phyloP scores from a whole-genome alignment of 1,284 basidiomycete genomes.

The Puccinia hordei region DNA sequence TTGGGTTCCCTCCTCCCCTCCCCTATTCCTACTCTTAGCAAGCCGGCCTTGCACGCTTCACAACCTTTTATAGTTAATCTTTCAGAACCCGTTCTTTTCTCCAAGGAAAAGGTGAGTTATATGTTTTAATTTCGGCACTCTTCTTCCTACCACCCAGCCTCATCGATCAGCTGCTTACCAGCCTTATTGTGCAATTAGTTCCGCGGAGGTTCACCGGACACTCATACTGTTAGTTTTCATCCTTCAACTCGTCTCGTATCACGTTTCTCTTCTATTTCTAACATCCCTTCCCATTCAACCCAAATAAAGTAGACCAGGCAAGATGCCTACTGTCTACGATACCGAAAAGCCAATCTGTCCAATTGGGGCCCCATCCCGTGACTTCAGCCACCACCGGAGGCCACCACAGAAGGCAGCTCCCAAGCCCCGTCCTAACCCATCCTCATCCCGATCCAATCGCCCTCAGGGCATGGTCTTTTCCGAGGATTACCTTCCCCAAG shows the following conservation, averaged over 20 bases:
- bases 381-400: background rate
- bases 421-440: too few relatives aligned
- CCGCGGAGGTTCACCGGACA: background rate
- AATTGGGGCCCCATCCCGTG: background rate
- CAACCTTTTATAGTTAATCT: background rate
- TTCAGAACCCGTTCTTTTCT: background rate
- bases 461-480: background rate
- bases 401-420: background rate
- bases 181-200: background rate
- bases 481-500: background rate
- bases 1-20: background rate
- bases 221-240: too few relatives aligned
- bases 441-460: background rate
- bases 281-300: background rate
- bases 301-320: background rate
- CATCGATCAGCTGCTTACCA: background rate
- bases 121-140: background rate
- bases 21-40: background rate
- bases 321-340: background rate
- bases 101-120: too few relatives aligned
- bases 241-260: too few relatives aligned
- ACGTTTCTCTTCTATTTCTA: too few relatives aligned
- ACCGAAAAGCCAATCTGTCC: background rate
- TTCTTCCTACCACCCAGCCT: too few relatives aligned
- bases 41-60: background rate